Conservation (phyloP, 352 stramenopile species). For the Plasmopara viticola region DNA sequence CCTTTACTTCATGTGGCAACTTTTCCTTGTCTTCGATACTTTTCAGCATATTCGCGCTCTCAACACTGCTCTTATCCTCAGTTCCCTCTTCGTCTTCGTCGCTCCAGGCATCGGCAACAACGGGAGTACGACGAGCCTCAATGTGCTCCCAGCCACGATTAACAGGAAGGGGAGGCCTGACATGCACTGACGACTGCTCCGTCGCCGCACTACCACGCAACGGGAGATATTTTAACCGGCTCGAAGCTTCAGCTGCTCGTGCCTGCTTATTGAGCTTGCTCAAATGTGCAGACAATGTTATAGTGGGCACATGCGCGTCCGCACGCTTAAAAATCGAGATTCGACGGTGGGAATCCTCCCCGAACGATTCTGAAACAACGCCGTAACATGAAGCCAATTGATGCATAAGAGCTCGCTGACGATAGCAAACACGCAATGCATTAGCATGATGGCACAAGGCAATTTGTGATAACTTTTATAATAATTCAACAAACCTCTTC, state of each 20-base stretch:
- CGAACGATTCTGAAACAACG: constrained; percentile 71
- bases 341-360: constrained; percentile 56
- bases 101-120: constrained; percentile 69
- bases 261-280: constrained; percentile 27
- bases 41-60: constrained; percentile 9
- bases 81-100: constrained; percentile 38
- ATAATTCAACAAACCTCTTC: constrained; percentile 35
- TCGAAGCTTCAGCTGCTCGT: constrained; percentile 19
- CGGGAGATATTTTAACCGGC: constrained; percentile 52
- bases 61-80: constrained; percentile 14
- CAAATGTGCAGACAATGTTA: constrained; percentile 55
- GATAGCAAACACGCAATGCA: background rate
- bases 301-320: constrained; percentile 35
- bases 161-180: constrained; percentile 27
- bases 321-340: constrained; percentile 77
- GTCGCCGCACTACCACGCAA: constrained; percentile 29
- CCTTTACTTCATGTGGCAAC: background rate
- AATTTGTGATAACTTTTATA: background rate
- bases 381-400: constrained; percentile 58
- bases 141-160: constrained; percentile 74
- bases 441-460: background rate
- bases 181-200: constrained; percentile 10
- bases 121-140: constrained; percentile 29
- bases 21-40: constrained; percentile 8
- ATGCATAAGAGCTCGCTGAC: constrained; percentile 63